Evolutionary conservation across 2,329 filamentous ascomycete genomes (phyloP).

Genomic region (Mycosphaerelloides madeirae): DNA sequence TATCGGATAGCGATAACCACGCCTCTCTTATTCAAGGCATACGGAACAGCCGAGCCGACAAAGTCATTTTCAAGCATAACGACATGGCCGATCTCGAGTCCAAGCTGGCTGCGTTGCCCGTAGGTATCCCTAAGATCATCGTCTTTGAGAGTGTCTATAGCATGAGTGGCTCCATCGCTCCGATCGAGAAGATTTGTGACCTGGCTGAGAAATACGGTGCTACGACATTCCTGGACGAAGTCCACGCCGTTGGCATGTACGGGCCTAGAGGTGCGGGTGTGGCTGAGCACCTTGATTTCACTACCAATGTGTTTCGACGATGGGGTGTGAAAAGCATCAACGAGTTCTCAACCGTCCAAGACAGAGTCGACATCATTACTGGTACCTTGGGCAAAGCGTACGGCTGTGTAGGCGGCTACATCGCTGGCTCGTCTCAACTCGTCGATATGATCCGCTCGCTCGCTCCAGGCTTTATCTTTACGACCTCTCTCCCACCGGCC

Average conservation of each 20-base stretch:
- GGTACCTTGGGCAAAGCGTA: conserved; percentile 97
- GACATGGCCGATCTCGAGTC: conserved; percentile 84
- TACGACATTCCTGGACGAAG: conserved; percentile 95
- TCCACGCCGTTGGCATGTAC: conserved; percentile 99
- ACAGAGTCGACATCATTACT: conserved; percentile 95
- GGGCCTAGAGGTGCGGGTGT: conserved; percentile 92
- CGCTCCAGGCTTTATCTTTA: conserved; percentile 97
- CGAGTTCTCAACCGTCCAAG: conserved; percentile 80
- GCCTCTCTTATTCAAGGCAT: conserved; percentile 99
- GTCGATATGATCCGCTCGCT: conserved; percentile 92
- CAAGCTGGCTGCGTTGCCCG: conserved; percentile 81
- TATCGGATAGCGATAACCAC: conserved; percentile 97
- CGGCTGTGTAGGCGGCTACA: conserved; percentile 95
- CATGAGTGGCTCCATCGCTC: conserved; percentile 97
- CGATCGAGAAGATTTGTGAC: conserved; percentile 93
- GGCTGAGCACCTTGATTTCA: conserved; percentile 93
- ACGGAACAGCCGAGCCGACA: conserved; percentile 91
- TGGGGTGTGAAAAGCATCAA: conserved; percentile 65
- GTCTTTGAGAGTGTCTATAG: conserved; percentile 98
- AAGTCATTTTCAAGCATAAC: conserved; percentile 98
- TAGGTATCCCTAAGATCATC: conserved; percentile 90
- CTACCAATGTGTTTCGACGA: no score
- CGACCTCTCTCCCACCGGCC: conserved; percentile 88
- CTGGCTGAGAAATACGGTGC: conserved; percentile 96
- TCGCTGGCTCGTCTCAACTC: conserved; percentile 79